A percentile compares a stretch with the other conserved stretches of the same genome.
These are phyloP conservation scores for Onygenales sp. DNA, from an alignment of 2,329 filamentous ascomycete genomes.

Conservation along the genomic window DNA sequence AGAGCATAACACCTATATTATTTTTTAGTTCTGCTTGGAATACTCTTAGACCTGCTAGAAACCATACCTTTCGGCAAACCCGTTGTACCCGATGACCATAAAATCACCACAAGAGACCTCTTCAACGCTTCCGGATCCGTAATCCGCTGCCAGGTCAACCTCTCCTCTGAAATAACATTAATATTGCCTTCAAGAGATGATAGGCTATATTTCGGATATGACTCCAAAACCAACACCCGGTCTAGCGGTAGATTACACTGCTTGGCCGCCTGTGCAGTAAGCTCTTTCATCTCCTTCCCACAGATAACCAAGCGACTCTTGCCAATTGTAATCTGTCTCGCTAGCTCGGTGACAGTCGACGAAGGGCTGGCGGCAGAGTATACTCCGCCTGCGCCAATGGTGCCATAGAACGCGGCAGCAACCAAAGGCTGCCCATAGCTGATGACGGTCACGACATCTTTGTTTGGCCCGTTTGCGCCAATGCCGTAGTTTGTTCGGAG, in stretches of 20 bases:
- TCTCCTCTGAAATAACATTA: neutral
- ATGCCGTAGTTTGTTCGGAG: slow-evolving; percentile 2
- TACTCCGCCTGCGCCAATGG: slow-evolving; percentile 1
- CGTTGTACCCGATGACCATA: slow-evolving; percentile 2
- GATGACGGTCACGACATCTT: slow-evolving; percentile 1
- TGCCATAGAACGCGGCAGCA: neutral
- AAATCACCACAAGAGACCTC: neutral
- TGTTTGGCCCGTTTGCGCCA: neutral
- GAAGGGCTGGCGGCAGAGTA: slow-evolving; percentile 1
- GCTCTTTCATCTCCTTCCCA: slow-evolving; percentile 1
- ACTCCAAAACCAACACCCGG: slow-evolving; percentile 1
- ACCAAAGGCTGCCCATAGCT: slow-evolving; percentile 1
- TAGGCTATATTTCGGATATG: neutral
- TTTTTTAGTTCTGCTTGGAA: neutral
- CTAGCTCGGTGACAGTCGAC: slow-evolving; percentile 1
- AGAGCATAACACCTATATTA: slow-evolving; percentile 1
- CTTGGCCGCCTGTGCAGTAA: neutral
- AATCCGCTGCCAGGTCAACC: slow-evolving; percentile 1
- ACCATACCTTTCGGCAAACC: slow-evolving; percentile 1
- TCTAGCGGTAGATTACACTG: neutral
- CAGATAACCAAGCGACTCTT: slow-evolving; percentile 1
- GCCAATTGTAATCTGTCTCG: slow-evolving; percentile 1
- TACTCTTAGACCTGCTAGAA: neutral
- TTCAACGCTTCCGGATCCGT: neutral
- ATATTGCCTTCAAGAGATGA: slow-evolving; percentile 1